phyloP scores from a whole-genome alignment of 176 grass and related monocot species.

The Pontederia crassipes region DNA sequence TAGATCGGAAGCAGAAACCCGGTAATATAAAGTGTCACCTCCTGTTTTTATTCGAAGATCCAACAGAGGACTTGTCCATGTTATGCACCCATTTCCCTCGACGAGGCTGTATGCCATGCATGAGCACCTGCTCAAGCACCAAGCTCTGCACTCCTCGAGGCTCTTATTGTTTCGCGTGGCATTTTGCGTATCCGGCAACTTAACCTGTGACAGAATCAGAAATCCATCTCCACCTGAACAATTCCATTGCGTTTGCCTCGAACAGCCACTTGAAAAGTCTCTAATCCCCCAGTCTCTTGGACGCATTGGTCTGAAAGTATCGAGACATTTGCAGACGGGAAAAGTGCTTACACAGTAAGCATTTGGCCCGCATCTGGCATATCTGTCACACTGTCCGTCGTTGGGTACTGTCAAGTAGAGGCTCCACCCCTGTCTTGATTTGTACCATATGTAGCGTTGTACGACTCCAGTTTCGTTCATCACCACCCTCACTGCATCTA shows the following conservation, averaged over 20 bases:
- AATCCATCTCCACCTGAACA: constrained; percentile 37
- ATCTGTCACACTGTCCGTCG: constrained; percentile 41
- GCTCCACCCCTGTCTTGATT: constrained; percentile 12
- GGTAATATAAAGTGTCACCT: constrained; percentile 52
- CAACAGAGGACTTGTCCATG: constrained; percentile 34
- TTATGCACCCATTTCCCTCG: constrained; percentile 31
- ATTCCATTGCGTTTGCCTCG: constrained; percentile 27
- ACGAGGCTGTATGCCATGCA: constrained; percentile 46
- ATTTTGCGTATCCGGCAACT: constrained; percentile 50
- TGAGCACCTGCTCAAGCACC: constrained; percentile 43
- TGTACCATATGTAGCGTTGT: not conserved
- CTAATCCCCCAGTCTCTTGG: constrained; percentile 25
- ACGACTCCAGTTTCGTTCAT: not conserved
- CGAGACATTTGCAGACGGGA: constrained; percentile 36
- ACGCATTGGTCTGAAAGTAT: constrained; percentile 28
- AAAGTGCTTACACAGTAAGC: constrained; percentile 34
- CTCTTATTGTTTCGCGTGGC: not conserved
- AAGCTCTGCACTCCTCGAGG: constrained; percentile 30
- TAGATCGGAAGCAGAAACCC: constrained; percentile 31
- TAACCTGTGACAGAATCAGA: constrained; percentile 30
- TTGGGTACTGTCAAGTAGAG: not conserved
- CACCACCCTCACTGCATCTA: not conserved
- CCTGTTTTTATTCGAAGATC: constrained; percentile 40
- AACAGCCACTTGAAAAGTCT: constrained; percentile 37
- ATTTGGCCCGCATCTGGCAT: constrained; percentile 39